Evolutionary conservation across 129 eudicot genomes (phyloP).

Genomic region (Saussurea involucrata): DNA sequence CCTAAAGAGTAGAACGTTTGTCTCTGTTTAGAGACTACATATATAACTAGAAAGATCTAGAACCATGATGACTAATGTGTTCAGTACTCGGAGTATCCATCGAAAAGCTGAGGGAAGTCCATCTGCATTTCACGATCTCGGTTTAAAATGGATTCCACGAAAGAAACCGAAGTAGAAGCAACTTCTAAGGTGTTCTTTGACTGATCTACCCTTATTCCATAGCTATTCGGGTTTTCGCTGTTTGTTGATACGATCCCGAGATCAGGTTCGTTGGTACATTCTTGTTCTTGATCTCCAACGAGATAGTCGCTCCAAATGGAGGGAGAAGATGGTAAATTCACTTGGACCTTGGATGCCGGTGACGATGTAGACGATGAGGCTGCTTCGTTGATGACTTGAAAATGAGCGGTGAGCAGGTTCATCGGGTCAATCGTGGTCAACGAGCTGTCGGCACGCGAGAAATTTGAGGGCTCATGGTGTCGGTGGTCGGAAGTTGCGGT

Average conservation of each 20-base stretch:
- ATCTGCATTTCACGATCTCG: conserved; percentile 61
- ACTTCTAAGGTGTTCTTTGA: conserved; percentile 16
- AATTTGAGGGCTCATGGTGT: conserved; percentile 22
- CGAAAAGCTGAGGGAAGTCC: conserved; percentile 54
- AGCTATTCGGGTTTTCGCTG: conserved; percentile 6
- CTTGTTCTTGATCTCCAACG: conserved; percentile 34
- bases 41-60: conserved; percentile 8
- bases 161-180: conserved; percentile 43
- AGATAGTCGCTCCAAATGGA: conserved; percentile 49
- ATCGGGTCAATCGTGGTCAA: conserved; percentile 17
- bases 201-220: conserved; percentile 10
- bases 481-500: conserved; percentile 12
- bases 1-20: not conserved
- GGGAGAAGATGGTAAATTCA: conserved; percentile 49
- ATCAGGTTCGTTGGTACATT: conserved; percentile 26
- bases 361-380: conserved; percentile 52
- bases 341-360: conserved; percentile 36
- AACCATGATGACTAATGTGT: not conserved
- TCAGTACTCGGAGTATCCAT: conserved; percentile 49
- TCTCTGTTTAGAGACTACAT: conserved; percentile 6
- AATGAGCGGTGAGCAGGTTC: conserved; percentile 26
- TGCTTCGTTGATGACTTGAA: conserved; percentile 37
- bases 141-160: conserved; percentile 73
- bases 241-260: conserved; percentile 7
- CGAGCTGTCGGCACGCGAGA: conserved; percentile 26